Conservation (phyloP, 2,329 filamentous ascomycete species). For the Trichoderma endophyticum region DNA sequence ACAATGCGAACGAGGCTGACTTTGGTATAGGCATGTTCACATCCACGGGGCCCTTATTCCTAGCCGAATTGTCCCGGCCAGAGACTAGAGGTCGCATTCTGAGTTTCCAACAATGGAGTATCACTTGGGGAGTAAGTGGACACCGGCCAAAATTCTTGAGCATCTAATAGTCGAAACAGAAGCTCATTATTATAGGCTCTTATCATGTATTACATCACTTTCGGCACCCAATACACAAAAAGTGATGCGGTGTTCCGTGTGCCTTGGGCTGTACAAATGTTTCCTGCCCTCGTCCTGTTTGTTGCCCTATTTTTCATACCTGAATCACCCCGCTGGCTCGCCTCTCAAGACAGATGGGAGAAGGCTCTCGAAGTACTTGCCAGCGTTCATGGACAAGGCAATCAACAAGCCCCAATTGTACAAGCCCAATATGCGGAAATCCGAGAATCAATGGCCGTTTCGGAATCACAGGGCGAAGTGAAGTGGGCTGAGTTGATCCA, state of each 20-base stretch:
- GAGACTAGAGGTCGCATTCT: not conserved
- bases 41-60: not conserved
- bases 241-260: not conserved
- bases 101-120: constrained; percentile 12
- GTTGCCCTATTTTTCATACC: not conserved
- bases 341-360: constrained; percentile 8
- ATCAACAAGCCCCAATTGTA: not conserved
- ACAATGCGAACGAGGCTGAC: not conserved
- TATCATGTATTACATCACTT: constrained; percentile 7
- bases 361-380: not conserved
- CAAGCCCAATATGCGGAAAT: constrained; percentile 6
- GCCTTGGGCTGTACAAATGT: constrained; percentile 2
- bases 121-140: not conserved
- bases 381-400: not conserved
- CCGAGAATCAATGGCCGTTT: constrained; percentile 1
- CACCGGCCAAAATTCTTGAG: too few relatives aligned
- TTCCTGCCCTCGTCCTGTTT: not conserved
- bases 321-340: constrained; percentile 7
- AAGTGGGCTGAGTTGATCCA: constrained; percentile 5
- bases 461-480: constrained; percentile 1
- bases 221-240: not conserved
- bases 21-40: not conserved
- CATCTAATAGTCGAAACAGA: not conserved
- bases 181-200: not conserved
- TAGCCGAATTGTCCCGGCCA: not conserved